These are phyloP conservation scores for Dorcoceras hygrometricum DNA, from an alignment of 257 asterid species.

Conservation along the genomic window DNA sequence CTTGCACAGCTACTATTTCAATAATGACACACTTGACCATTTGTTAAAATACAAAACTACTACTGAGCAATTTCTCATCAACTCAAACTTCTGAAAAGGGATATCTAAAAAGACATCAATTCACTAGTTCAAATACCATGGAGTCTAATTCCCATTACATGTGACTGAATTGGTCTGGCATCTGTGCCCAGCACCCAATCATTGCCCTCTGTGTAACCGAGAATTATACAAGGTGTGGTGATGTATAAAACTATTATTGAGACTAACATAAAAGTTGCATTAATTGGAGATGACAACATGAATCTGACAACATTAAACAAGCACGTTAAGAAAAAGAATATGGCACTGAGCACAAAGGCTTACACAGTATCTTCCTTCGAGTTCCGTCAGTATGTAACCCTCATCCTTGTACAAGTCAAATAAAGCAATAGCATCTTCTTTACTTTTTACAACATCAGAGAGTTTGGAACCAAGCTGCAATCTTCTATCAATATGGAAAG, in stretches of 20 bases:
- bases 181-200: no score
- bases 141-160: no score
- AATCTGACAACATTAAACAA: not conserved
- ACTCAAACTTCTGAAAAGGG: no score
- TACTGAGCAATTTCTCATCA: no score
- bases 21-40: no score
- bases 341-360: slow-evolving; percentile 26
- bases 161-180: no score
- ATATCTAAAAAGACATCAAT: no score
- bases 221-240: not conserved
- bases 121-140: no score
- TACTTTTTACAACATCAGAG: slow-evolving; percentile 61
- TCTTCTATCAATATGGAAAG: slow-evolving; percentile 60
- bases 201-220: no score
- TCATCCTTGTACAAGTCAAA: slow-evolving; percentile 68
- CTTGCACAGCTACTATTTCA: no score
- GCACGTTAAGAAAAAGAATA: slow-evolving; percentile 12
- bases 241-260: not conserved
- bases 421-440: slow-evolving; percentile 68
- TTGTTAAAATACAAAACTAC: no score
- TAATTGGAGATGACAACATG: not conserved
- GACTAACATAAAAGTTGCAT: not conserved
- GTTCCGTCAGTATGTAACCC: slow-evolving; percentile 77
- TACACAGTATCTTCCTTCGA: slow-evolving; percentile 77
- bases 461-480: slow-evolving; percentile 77